Conservation (phyloP, 352 stramenopile genomes). For the Pythium aquatile region DNA sequence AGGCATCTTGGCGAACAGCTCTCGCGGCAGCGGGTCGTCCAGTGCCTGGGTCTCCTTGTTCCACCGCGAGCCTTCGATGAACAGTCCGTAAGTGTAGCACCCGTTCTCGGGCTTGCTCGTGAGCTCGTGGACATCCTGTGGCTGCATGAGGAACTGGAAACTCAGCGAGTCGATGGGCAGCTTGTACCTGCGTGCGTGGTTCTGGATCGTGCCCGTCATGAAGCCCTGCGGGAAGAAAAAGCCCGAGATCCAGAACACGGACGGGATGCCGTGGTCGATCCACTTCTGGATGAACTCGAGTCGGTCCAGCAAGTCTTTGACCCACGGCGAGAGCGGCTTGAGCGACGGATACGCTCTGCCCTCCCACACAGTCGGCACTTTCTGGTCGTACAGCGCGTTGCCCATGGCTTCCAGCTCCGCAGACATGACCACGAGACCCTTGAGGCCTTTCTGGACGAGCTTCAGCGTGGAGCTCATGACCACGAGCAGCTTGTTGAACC, state of each 20-base stretch:
- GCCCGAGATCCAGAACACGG: conserved; percentile 89
- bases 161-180: conserved; percentile 92
- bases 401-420: conserved; percentile 85
- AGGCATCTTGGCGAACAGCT: conserved; percentile 51
- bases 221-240: conserved; percentile 94
- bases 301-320: conserved; percentile 83
- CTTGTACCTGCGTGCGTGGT: conserved; percentile 87
- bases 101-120: conserved; percentile 62
- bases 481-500: conserved; percentile 78
- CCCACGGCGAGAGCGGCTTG: conserved; percentile 87
- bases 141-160: conserved; percentile 87
- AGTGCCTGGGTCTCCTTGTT: conserved; percentile 49
- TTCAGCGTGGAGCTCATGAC: conserved; percentile 68
- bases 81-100: conserved; percentile 91
- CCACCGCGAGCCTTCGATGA: conserved; percentile 91
- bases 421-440: conserved; percentile 86
- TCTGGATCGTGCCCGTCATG: conserved; percentile 91
- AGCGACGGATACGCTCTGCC: conserved; percentile 89
- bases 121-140: conserved; percentile 53
- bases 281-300: conserved; percentile 70
- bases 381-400: conserved; percentile 86
- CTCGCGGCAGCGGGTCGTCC: conserved; percentile 45
- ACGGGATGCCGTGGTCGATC: conserved; percentile 72
- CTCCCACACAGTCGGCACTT: conserved; percentile 88
- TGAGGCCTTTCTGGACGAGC: conserved; percentile 68